Evolutionary conservation across 1,284 basidiomycete genomes (phyloP).

Genomic region (Wallemia ichthyophaga): DNA sequence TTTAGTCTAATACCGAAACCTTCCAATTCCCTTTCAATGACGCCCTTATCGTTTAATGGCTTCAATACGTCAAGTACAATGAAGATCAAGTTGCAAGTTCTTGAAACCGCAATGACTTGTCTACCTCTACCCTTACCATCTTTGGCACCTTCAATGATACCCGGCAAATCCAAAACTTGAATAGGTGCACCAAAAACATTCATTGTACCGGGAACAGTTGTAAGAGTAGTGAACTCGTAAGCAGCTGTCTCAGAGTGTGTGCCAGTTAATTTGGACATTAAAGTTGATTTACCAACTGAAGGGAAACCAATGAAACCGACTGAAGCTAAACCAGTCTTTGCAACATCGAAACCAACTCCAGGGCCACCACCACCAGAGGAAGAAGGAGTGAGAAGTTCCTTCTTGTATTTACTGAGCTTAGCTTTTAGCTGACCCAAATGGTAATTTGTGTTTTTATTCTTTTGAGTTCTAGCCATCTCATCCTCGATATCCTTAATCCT

Average conservation of each 20-base stretch:
- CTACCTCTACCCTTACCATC: constrained; percentile 93
- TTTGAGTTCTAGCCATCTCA: constrained; percentile 41
- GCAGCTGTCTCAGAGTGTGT: constrained; percentile 93
- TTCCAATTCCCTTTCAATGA: constrained; percentile 77
- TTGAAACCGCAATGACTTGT: constrained; percentile 65
- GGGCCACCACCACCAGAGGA: constrained; percentile 48
- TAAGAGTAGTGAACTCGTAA: constrained; percentile 74
- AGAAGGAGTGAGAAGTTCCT: constrained; percentile 64
- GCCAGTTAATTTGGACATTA: constrained; percentile 94
- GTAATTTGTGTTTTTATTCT: constrained; percentile 29
- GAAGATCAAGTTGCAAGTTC: constrained; percentile 95
- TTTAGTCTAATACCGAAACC: constrained; percentile 90
- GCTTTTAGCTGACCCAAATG: constrained; percentile 85
- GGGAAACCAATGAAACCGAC: constrained; percentile 86
- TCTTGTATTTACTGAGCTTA: constrained; percentile 83
- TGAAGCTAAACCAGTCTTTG: constrained; percentile 74
- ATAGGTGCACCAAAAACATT: constrained; percentile 83
- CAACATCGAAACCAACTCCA: constrained; percentile 83
- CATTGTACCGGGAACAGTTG: constrained; percentile 80
- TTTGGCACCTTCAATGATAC: constrained; percentile 97
- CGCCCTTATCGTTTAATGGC: constrained; percentile 71
- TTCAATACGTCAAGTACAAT: constrained; percentile 95
- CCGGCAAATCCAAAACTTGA: constrained; percentile 29
- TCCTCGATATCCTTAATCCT: constrained; percentile 92
- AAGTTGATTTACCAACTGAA: constrained; percentile 67